phyloP scores from a whole-genome alignment of 1,139 yeast species.

The Saccharomyces hybrid region DNA sequence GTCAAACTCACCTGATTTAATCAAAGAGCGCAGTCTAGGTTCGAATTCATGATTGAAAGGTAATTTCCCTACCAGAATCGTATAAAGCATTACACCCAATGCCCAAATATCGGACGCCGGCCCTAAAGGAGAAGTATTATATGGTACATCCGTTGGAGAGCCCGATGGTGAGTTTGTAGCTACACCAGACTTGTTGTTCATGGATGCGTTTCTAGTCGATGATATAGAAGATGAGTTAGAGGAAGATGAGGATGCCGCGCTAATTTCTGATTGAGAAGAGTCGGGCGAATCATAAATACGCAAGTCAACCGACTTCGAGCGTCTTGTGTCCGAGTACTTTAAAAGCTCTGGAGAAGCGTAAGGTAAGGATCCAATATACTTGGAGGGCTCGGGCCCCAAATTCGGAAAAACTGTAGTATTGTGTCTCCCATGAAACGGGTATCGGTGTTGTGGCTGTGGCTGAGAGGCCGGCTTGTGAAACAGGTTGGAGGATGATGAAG shows the following conservation, averaged over 20 bases:
- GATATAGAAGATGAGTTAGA: neutral
- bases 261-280: neutral
- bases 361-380: slow-evolving; percentile 78
- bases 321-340: slow-evolving; percentile 16
- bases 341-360: slow-evolving; percentile 87
- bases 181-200: neutral
- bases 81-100: slow-evolving; percentile 66
- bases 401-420: slow-evolving; percentile 13
- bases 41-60: slow-evolving; percentile 82
- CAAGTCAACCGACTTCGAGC: slow-evolving; percentile 32
- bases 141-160: neutral
- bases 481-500: neutral
- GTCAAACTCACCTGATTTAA: slow-evolving; percentile 59
- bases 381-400: slow-evolving; percentile 1
- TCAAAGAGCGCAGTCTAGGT: slow-evolving; percentile 67
- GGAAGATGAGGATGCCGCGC: neutral
- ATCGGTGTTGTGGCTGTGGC: neutral
- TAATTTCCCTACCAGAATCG: slow-evolving; percentile 63
- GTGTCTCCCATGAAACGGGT: neutral
- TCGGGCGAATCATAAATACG: slow-evolving; percentile 36
- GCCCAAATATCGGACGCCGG: slow-evolving; percentile 83
- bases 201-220: neutral
- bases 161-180: neutral
- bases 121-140: slow-evolving; percentile 39
- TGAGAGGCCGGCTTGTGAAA: neutral